Evolutionary conservation across 2,329 filamentous ascomycete genomes (phyloP), one percentile per base, ranked within the genome.

Genomic region (Ophiocordyceps australis): DNA sequence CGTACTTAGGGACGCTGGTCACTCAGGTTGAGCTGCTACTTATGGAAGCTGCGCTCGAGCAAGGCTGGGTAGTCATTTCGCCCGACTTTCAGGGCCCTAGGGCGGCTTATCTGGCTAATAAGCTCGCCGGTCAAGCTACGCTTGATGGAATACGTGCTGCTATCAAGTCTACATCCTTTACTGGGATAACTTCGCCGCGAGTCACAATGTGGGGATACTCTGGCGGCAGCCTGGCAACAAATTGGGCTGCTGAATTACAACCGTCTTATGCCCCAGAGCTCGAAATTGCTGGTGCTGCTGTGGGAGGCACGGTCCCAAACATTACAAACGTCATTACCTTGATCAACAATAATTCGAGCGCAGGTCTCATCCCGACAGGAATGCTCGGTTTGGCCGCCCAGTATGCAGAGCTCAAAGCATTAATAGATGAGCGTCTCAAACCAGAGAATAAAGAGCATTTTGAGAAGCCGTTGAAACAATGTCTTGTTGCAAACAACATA

Each of bases 11-110:
- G 4, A 46, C 50, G 8, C 40, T 45, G 18, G 37, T 30, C 2
- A 37, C 31, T 6, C 30, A 40, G 22, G 8, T 27, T 6, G 36
- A 42, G 32, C 20, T 40, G 1, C 24, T 43, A 7, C 23, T 43
- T 7, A 31, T 40, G 3, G 32, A 40, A n/a, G 26, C 29, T 2
- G 35, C 32, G 3, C 50, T 65, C 3, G 42, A 41, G 5, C 29
- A 46, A 34, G 58, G 59, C 6, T 64, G 57, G 57, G 42, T 55
- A n/a, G 54, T 65, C n/a, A 54, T 49, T 11, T 37, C 57, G 45
- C 57, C 61, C 0, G 62, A 66, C 32, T 55, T 49, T 26, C 47
- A 59, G 26, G 56, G 57, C 0, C 52, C 53, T 3, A 36, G 42
- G 8, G 56, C 52, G 2, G 46, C 53, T 1, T 64, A 54, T 32